These are phyloP conservation scores for Eleusine indica DNA, from an alignment of 176 grass and related monocot species.

Conservation along the genomic window DNA sequence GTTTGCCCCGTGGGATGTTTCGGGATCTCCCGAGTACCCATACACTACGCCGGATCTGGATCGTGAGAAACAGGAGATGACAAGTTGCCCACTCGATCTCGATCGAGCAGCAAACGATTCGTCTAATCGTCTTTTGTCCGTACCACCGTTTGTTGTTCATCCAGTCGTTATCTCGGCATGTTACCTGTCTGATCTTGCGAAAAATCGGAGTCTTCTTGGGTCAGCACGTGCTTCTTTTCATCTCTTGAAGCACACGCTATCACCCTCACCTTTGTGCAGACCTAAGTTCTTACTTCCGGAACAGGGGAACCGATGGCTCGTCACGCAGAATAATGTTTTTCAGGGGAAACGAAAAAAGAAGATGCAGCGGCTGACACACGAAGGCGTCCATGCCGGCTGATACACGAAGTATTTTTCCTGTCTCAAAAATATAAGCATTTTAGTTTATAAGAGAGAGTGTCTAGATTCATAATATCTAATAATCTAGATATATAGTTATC, in stretches of 20 bases:
- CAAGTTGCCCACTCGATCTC: slow-evolving; percentile 22
- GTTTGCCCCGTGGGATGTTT: not conserved
- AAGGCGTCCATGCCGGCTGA: not conserved
- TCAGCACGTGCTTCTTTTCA: not conserved
- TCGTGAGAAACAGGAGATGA: not conserved
- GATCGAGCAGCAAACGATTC: not conserved
- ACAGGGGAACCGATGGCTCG: not conserved
- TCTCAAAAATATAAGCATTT: too few relatives aligned
- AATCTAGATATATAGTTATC: too few relatives aligned
- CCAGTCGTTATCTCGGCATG: not conserved
- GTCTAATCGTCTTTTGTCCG: not conserved
- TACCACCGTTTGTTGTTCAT: not conserved
- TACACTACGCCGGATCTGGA: not conserved
- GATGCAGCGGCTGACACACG: not conserved
- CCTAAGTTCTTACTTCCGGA: not conserved
- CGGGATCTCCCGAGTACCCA: not conserved
- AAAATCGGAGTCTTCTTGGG: not conserved
- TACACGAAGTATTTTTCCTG: too few relatives aligned
- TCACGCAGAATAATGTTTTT: not conserved
- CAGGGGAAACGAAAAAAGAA: too few relatives aligned
- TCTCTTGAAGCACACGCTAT: not conserved
- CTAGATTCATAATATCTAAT: too few relatives aligned
- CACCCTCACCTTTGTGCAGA: not conserved
- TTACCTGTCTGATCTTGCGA: not conserved
- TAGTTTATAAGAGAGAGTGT: too few relatives aligned